Evolutionary conservation across 1,284 basidiomycete genomes (phyloP), one percentile per base, ranked within the genome.

Genomic region (Apiotrichum montevideense): DNA sequence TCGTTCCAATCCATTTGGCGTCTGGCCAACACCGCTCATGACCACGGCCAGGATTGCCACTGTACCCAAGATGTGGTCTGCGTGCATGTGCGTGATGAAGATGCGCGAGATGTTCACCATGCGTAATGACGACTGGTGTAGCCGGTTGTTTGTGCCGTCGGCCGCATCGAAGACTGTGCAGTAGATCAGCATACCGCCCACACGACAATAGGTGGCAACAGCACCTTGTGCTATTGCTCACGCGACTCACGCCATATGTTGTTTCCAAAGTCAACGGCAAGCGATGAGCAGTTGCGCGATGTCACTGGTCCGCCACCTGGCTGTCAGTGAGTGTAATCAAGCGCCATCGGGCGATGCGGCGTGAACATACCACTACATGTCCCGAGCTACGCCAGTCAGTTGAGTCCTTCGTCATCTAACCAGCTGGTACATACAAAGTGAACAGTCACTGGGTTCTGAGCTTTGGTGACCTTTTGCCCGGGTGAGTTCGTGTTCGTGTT

Each of bases 11-110:
- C 64, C 61, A 5, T 68, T 70, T 3, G 65, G 54, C 3, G 74
- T 77, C 43, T 68, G 71, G 2, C 78, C 73, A 14, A 80, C 72
- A 7, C 81, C 78, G 10, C 70, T 71, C 62, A 92, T 82, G 21
- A 85, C 68, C 63, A 82, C 84, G 44, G 85, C 81, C 53, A 93
- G 78, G 47, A 93, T 78, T 1, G 88, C 84, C 32, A 88, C 82
- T 33, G 90, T 79, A 7, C 90, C 90, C 80, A 90, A 85, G 41
- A 85, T 81, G 74, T 93, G 89, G 73, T 91, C 88, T 35, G 84
- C 88, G 68, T 95, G 92, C 84, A 94, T 86, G 67, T 94, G 92
- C 0, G 92, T 94, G 55, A 94, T 80, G 74, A 94, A 92, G 41
- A 93, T 83, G 65, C 86, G 87, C 11, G 78, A 78, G 44, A 93